phyloP scores from a whole-genome alignment of 2,329 filamentous ascomycete genomes.

The Curvularia hawaiiensis region DNA sequence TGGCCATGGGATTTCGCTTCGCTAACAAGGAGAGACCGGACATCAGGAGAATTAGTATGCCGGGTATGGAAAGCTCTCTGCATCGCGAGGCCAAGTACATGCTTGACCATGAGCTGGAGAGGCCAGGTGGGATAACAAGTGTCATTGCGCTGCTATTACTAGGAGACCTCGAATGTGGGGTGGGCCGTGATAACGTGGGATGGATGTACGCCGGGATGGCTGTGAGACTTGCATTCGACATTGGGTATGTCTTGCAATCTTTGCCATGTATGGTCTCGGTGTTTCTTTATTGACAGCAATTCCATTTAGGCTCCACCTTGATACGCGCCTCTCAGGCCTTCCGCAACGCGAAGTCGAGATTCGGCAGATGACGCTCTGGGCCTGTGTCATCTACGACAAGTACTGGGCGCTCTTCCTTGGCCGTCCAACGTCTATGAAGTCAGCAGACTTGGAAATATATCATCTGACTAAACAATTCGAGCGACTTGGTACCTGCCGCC shows the following conservation, averaged over 20 bases:
- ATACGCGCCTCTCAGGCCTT: slow-evolving; percentile 51
- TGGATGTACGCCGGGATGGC: slow-evolving; percentile 60
- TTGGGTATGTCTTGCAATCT: slow-evolving; percentile 27
- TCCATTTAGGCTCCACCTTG: slow-evolving; percentile 54
- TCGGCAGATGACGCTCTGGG: slow-evolving; percentile 58
- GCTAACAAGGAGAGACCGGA: slow-evolving; percentile 57
- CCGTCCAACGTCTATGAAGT: slow-evolving; percentile 60
- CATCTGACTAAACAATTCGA: slow-evolving; percentile 55
- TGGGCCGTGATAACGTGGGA: slow-evolving; percentile 59
- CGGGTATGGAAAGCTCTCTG: slow-evolving; percentile 57
- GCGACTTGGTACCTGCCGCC: slow-evolving; percentile 48
- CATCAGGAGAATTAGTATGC: slow-evolving; percentile 55
- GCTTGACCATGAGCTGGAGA: slow-evolving; percentile 60
- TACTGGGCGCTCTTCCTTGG: slow-evolving; percentile 62
- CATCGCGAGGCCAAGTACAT: slow-evolving; percentile 61
- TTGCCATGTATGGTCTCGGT: neutral
- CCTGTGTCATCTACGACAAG: slow-evolving; percentile 60
- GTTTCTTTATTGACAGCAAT: neutral
- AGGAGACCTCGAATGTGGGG: slow-evolving; percentile 60
- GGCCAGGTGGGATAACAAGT: slow-evolving; percentile 58
- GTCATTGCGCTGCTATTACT: slow-evolving; percentile 59
- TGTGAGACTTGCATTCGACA: slow-evolving; percentile 32
- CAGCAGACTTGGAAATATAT: slow-evolving; percentile 57
- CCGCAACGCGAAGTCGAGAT: slow-evolving; percentile 55
- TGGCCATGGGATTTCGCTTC: slow-evolving; percentile 60